Evolutionary conservation across 208 protist genomes (phyloP).

Genomic region (Crithidia fasciculata): DNA sequence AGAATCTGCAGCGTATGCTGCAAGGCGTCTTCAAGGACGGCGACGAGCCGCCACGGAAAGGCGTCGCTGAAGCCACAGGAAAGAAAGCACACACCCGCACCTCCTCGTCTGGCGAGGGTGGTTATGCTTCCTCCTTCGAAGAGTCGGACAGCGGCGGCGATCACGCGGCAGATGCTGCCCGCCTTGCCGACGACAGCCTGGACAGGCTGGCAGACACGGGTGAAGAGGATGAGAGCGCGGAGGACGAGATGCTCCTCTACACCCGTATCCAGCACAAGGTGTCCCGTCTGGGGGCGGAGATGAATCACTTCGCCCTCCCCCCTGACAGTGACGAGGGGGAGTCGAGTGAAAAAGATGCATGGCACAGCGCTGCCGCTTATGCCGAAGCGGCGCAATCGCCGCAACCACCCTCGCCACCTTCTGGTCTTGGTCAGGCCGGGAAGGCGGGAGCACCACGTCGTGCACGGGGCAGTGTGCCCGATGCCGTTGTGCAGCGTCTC

Average conservation of each 20-base stretch:
- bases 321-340: constrained; percentile 3
- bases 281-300: constrained; percentile 51
- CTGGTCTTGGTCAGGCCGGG: no score
- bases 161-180: neutral
- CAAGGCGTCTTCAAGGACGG: constrained; percentile 53
- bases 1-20: constrained; percentile 68
- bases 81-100: neutral
- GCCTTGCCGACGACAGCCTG: neutral
- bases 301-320: constrained; percentile 37
- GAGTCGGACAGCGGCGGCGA: neutral
- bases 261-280: constrained; percentile 56
- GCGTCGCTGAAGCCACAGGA: neutral
- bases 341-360: neutral
- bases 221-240: constrained; percentile 23
- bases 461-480: constrained; percentile 59
- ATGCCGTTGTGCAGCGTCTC: constrained; percentile 72
- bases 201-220: neutral
- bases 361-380: constrained; percentile 1
- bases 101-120: neutral
- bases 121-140: neutral
- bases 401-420: neutral
- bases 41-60: neutral
- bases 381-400: neutral
- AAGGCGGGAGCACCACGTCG: constrained; percentile 4
- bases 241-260: constrained; percentile 63